Evolutionary conservation across 2,329 filamentous ascomycete species (phyloP).

Genomic region (Achaetomium macrosporum): DNA sequence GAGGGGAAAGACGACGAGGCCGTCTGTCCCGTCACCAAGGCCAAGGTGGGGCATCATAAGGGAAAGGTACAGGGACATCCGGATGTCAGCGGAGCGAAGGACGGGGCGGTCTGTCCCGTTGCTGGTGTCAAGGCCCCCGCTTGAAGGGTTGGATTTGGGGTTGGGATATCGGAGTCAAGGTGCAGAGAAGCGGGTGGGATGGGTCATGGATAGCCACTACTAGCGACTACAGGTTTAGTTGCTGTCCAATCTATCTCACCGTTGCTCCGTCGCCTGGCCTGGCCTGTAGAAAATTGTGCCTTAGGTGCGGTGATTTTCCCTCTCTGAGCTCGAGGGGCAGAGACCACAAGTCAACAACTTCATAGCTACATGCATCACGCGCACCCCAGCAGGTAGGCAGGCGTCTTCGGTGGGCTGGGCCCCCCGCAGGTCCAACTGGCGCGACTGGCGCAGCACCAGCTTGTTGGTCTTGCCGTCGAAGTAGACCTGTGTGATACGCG

Average conservation of each 20-base stretch:
- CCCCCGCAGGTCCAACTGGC: not conserved
- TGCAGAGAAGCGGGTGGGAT: not conserved
- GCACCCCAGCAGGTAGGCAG: not conserved
- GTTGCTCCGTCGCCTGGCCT: no score
- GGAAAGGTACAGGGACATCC: conserved; percentile 35
- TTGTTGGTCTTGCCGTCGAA: conserved; percentile 1
- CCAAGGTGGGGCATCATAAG: conserved; percentile 38
- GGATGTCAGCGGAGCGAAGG: conserved; percentile 25
- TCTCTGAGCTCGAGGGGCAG: no score
- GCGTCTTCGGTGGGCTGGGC: not conserved
- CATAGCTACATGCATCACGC: no score
- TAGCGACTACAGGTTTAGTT: not conserved
- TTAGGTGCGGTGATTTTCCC: no score
- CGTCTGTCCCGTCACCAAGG: conserved; percentile 39
- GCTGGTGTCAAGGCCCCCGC: conserved; percentile 28
- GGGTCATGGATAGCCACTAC: not conserved
- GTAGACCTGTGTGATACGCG: conserved; percentile 6
- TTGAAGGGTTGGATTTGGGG: conserved; percentile 4
- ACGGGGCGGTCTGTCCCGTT: conserved; percentile 36
- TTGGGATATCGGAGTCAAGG: not conserved
- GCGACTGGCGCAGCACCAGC: conserved; percentile 1
- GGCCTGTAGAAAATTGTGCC: no score
- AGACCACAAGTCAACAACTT: no score
- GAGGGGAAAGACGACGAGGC: conserved; percentile 30
- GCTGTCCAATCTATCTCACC: no score